Percentiles rank a stretch among this genome's conserved stretches.
Conservation (phyloP, 1,284 basidiomycete species). For the Moniliophthora roreri region DNA sequence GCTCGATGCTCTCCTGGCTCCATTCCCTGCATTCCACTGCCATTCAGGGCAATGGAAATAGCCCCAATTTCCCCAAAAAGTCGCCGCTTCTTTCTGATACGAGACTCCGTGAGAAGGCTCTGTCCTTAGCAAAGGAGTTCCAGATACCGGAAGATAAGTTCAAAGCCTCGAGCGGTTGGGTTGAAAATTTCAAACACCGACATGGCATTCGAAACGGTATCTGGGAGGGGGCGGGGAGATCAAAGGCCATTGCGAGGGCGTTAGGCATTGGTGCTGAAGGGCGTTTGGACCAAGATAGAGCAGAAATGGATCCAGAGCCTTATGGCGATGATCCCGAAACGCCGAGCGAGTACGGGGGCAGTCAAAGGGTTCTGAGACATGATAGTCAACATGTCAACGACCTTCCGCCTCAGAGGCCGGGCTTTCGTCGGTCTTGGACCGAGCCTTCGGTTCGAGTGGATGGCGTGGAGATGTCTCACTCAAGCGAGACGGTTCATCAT, state of each 20-base stretch:
- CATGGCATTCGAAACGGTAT: constrained; percentile 69
- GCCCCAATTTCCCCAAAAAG: constrained; percentile 32
- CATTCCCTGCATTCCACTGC: constrained; percentile 47
- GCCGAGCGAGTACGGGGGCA: neutral
- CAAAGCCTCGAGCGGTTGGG: constrained; percentile 89
- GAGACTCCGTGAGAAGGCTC: constrained; percentile 70
- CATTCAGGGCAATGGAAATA: constrained; percentile 19
- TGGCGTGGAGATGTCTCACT: neutral
- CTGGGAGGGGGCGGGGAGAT: constrained; percentile 45
- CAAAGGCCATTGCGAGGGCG: constrained; percentile 27
- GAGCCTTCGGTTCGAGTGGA: neutral
- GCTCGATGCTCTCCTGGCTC: constrained; percentile 61
- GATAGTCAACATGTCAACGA: too few species aligned
- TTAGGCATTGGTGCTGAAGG: constrained; percentile 20
- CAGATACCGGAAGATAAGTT: constrained; percentile 71
- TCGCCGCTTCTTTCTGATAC: constrained; percentile 61
- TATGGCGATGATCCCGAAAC: neutral
- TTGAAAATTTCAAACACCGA: constrained; percentile 89
- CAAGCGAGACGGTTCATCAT: neutral
- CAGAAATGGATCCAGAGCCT: neutral
- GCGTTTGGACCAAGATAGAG: neutral
- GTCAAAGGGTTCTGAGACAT: too few species aligned
- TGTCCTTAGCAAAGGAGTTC: constrained; percentile 60
- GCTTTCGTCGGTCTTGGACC: neutral
- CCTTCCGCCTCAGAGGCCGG: too few species aligned